These are phyloP conservation scores for Phialemoniopsis sp. DNA, from an alignment of 2,329 filamentous ascomycete genomes.

Conservation along the genomic window DNA sequence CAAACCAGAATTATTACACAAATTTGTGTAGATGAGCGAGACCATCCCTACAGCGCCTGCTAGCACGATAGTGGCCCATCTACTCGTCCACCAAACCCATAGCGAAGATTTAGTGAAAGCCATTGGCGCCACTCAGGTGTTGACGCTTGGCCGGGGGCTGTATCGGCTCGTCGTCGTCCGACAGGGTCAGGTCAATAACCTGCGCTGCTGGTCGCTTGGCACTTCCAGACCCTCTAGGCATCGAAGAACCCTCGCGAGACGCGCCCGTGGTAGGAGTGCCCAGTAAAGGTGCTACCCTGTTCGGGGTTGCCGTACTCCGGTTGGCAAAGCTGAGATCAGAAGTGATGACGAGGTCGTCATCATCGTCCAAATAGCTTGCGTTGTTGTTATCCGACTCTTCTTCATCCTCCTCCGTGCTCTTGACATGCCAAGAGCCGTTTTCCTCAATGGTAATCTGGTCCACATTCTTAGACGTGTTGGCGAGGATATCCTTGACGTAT, in stretches of 20 bases:
- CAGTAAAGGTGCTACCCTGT: constrained; percentile 11
- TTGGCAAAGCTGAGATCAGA: constrained; percentile 29
- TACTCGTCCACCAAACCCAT: not conserved
- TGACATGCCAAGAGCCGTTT: constrained; percentile 68
- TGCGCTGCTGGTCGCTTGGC: constrained; percentile 45
- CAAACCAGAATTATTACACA: too few species aligned
- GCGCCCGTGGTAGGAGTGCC: constrained; percentile 21
- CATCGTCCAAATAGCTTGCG: constrained; percentile 25
- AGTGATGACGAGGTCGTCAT: constrained; percentile 48
- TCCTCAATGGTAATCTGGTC: constrained; percentile 92
- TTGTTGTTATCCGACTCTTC: constrained; percentile 15
- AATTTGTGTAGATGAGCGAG: too few species aligned
- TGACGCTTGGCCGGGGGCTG: constrained; percentile 45
- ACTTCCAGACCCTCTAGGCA: constrained; percentile 30
- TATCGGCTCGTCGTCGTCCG: constrained; percentile 47
- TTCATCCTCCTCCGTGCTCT: constrained; percentile 24
- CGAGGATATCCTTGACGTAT: constrained; percentile 84
- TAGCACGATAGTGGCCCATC: too few species aligned
- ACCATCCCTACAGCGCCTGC: too few species aligned
- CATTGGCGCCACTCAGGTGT: constrained; percentile 12
- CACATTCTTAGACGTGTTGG: constrained; percentile 62
- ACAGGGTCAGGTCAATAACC: constrained; percentile 57
- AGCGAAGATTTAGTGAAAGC: constrained; percentile 7
- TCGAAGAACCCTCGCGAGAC: constrained; percentile 30
- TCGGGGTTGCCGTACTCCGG: constrained; percentile 30